Conservation (phyloP, 331 rosid species). For the Malus hybrid region DNA sequence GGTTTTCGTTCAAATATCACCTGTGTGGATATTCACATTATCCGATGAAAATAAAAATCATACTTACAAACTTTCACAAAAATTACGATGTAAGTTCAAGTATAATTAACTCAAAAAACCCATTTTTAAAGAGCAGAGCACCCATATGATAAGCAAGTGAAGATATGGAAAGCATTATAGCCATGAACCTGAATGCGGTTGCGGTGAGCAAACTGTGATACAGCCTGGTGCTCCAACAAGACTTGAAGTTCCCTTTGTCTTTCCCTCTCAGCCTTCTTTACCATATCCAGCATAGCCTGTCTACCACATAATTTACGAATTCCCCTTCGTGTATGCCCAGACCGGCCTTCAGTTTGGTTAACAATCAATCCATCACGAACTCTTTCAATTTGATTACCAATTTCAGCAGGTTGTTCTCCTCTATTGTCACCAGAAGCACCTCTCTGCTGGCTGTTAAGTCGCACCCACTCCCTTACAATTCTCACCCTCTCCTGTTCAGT, state of each 20-base stretch:
- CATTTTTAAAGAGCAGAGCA: not conserved
- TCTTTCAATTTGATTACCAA: constrained; percentile 47
- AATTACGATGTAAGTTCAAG: not conserved
- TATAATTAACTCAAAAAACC: not conserved
- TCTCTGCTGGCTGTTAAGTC: constrained; percentile 65
- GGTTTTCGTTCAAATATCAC: not conserved
- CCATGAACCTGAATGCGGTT: constrained; percentile 91
- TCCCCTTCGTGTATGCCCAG: constrained; percentile 59
- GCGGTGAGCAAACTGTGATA: constrained; percentile 88
- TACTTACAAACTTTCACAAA: not conserved
- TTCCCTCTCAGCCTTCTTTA: constrained; percentile 72
- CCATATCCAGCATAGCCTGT: constrained; percentile 88
- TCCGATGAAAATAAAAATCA: not conserved
- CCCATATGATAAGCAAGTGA: not conserved
- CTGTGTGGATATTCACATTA: not conserved
- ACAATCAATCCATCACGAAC: constrained; percentile 52
- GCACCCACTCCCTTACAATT: constrained; percentile 80
- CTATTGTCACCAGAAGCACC: constrained; percentile 45
- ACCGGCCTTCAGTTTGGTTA: constrained; percentile 60
- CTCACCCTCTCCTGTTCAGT: constrained; percentile 90
- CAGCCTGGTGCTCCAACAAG: constrained; percentile 60
- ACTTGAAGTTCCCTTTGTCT: constrained; percentile 70
- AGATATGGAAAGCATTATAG: not conserved
- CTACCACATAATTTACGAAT: constrained; percentile 80
- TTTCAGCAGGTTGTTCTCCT: constrained; percentile 62